These are phyloP conservation scores for Cryomyces minteri DNA, from an alignment of 495 filamentous ascomycete species.

Conservation along the genomic window DNA sequence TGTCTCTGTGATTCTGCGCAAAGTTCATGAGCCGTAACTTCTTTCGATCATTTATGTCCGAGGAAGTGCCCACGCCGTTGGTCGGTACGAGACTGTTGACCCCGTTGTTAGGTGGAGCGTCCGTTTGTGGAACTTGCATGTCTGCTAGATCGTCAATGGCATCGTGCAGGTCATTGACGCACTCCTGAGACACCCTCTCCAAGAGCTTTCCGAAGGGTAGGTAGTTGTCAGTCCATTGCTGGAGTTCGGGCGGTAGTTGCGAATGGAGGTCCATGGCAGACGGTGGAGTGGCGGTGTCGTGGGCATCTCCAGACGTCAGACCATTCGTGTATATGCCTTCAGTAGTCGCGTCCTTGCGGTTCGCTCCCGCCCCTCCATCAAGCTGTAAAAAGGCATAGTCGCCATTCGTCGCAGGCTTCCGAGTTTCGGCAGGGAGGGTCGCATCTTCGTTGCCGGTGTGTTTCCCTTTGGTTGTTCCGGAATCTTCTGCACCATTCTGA, in stretches of 20 bases:
- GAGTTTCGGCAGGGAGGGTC: slow-evolving; percentile 1
- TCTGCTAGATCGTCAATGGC: slow-evolving; percentile 51
- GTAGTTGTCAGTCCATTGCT: slow-evolving; percentile 61
- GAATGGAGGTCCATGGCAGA: slow-evolving; percentile 3
- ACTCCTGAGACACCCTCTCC: slow-evolving; percentile 60
- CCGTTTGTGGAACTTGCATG: slow-evolving; percentile 26
- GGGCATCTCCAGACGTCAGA: background rate
- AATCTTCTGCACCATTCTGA: slow-evolving; percentile 9
- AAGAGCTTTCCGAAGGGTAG: slow-evolving; percentile 52
- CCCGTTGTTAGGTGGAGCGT: slow-evolving; percentile 11
- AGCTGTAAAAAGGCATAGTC: slow-evolving; percentile 1
- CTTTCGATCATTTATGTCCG: slow-evolving; percentile 52
- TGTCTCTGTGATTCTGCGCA: slow-evolving; percentile 40
- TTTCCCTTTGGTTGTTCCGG: slow-evolving; percentile 6
- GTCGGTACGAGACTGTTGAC: slow-evolving; percentile 23
- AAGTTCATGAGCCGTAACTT: slow-evolving; percentile 62
- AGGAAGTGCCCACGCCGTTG: slow-evolving; percentile 38
- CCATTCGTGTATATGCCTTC: slow-evolving; percentile 3
- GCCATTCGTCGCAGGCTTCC: slow-evolving; percentile 8
- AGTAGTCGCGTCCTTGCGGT: background rate
- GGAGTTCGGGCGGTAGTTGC: slow-evolving; percentile 45
- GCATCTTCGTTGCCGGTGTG: background rate
- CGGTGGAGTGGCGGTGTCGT: background rate
- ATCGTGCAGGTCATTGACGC: slow-evolving; percentile 55
- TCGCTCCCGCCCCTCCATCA: slow-evolving; percentile 1